Evolutionary conservation across 768 basidiomycete species (phyloP), one percentile per base, ranked within the genome.

Genomic region (Suillus occidentalis): DNA sequence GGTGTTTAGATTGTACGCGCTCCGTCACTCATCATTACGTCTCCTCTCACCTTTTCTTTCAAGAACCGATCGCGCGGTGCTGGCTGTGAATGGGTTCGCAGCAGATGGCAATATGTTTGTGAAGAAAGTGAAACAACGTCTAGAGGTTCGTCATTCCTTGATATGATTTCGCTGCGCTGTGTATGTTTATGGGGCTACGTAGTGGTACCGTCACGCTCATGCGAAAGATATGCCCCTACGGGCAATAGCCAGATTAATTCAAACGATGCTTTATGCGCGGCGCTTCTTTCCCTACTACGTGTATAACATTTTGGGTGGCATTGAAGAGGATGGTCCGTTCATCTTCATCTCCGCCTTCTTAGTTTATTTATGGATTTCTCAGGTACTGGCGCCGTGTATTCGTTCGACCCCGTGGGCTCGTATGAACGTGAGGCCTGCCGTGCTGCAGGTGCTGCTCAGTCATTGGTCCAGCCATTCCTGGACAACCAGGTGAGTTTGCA

Each of bases 201-300:
- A 99, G 96, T 99, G 95, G 96, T 99, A 99, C 78, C 87, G 90
- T 63, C 95, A 98, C 77, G 95, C 95, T 12, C 97, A 99, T 78
- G 86, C 94, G 67, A 97, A 97, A 78, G 94, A 95, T 70, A 98
- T 98, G 93, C 89, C 94, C n/a, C 84, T 99, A 43, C 90, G 91
- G 67, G 89, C 95, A 31, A 97, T 99, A 74, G 97, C 97, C n/a
- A 88, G 97, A 65, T 84, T 99, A 72, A 96, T 99, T 64, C 97
- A 99, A 77, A 97, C 96, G 20, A 97, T 99, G 94, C 85, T 99
- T 34, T 99, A 99, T 76, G 91, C 85, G 47, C 90, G 91, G 68
- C 89, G 97, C 61, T 97, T 97, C 83, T 99, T 99, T 87, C 97
- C 97, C 1, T 99, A 92, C 84, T 99, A 97, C 78, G 91, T 97